These are phyloP conservation scores for Cercis canadensis DNA, from an alignment of 306 rosid species.

Conservation along the genomic window DNA sequence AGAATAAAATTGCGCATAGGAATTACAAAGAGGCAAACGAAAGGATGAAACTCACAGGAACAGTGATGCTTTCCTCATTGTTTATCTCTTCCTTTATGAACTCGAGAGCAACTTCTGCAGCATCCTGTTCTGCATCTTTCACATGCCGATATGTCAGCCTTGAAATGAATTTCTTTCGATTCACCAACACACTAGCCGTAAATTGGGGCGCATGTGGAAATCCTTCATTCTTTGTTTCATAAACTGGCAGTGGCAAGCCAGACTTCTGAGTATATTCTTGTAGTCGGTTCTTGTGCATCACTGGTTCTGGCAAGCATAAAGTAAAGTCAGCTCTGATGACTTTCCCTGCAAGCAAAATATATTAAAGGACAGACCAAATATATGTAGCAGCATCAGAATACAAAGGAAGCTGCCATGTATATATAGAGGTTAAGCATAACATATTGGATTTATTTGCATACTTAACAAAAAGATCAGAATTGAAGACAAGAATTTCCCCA, in stretches of 20 bases:
- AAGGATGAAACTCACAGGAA: constrained; percentile 30
- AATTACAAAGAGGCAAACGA: no score
- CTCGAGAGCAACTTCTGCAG: constrained; percentile 28
- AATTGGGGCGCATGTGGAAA: constrained; percentile 23
- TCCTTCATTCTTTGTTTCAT: constrained; percentile 19
- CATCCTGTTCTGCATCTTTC: constrained; percentile 32
- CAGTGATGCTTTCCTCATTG: neutral
- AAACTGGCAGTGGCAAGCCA: neutral
- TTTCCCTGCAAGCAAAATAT: no score
- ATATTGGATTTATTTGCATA: no score
- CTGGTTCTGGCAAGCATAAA: neutral
- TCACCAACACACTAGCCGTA: neutral
- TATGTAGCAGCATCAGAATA: no score
- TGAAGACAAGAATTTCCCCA: no score
- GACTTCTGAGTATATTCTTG: constrained; percentile 26
- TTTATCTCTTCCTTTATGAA: neutral
- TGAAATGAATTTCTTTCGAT: constrained; percentile 3
- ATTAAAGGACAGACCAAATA: no score
- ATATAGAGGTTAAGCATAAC: no score
- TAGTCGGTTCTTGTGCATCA: constrained; percentile 27
- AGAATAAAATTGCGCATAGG: no score
- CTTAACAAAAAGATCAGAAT: no score
- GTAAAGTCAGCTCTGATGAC: neutral
- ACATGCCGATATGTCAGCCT: constrained; percentile 15
- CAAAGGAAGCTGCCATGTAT: no score